Evolutionary conservation across 2,329 filamentous ascomycete species (phyloP).

Genomic region (Rutstroemia sp.): DNA sequence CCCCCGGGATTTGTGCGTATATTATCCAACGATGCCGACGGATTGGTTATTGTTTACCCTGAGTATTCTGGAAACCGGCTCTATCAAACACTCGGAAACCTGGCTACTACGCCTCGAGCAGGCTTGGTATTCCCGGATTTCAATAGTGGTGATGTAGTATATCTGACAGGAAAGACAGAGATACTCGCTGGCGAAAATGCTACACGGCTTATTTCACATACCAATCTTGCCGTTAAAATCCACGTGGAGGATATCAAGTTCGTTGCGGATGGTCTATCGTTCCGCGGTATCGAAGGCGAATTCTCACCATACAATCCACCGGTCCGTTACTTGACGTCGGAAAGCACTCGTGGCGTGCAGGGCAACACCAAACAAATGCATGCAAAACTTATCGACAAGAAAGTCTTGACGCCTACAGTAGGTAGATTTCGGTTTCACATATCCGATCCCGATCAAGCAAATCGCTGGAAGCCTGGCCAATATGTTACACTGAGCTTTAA

Average conservation of each 20-base stretch:
- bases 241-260: slow-evolving; percentile 53
- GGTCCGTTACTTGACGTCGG: slow-evolving; percentile 55
- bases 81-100: slow-evolving; percentile 78
- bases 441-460: slow-evolving; percentile 28
- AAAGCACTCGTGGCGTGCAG: slow-evolving; percentile 34
- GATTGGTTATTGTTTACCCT: slow-evolving; percentile 56
- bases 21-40: slow-evolving; percentile 44
- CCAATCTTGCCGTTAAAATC: slow-evolving; percentile 66
- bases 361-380: slow-evolving; percentile 12
- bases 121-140: slow-evolving; percentile 72
- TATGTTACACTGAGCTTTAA: slow-evolving; percentile 71
- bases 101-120: slow-evolving; percentile 56
- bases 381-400: slow-evolving; percentile 52
- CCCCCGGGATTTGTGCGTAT: slow-evolving; percentile 67
- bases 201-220: slow-evolving; percentile 53
- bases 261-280: slow-evolving; percentile 58
- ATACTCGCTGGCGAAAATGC: slow-evolving; percentile 61
- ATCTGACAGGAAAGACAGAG: slow-evolving; percentile 59
- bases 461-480: slow-evolving; percentile 60
- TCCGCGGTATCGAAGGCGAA: slow-evolving; percentile 53
- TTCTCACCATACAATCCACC: slow-evolving; percentile 74
- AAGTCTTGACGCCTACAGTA: slow-evolving; percentile 57
- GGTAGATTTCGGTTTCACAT: slow-evolving; percentile 56
- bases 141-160: slow-evolving; percentile 63
- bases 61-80: slow-evolving; percentile 78